These are phyloP conservation scores for Pythium rishiriense DNA, from an alignment of 352 stramenopile species.

Conservation along the genomic window DNA sequence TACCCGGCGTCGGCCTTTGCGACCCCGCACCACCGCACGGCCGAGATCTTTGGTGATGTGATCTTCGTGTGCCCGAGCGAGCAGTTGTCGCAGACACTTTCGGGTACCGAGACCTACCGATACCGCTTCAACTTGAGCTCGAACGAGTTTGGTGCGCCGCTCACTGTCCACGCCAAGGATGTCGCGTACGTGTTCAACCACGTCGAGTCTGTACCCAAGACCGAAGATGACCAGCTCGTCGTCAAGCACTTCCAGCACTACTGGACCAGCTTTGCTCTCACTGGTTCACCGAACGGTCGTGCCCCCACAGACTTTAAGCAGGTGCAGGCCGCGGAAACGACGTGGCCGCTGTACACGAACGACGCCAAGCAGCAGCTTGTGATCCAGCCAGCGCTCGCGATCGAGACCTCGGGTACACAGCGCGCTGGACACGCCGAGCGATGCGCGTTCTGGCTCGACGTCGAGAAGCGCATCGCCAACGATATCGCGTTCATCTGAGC, in stretches of 20 bases:
- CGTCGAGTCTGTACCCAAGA: constrained; percentile 6
- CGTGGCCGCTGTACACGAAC: too few species aligned
- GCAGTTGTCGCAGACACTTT: not conserved
- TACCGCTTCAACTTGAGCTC: constrained; percentile 21
- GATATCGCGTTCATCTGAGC: not conserved
- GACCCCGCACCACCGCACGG: not conserved
- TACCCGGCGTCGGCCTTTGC: constrained; percentile 6
- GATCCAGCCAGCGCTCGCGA: not conserved
- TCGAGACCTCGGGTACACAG: not conserved
- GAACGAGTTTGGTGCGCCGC: not conserved
- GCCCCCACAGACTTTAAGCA: not conserved
- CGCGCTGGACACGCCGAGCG: not conserved
- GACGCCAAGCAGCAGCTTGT: constrained; percentile 16
- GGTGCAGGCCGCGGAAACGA: too few species aligned
- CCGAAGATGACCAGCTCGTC: not conserved
- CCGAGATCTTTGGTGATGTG: constrained; percentile 8
- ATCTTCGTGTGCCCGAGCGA: constrained; percentile 19
- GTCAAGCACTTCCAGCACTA: constrained; percentile 15
- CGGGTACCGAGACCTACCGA: constrained; percentile 7
- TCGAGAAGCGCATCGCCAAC: constrained; percentile 1
- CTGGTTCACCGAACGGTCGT: constrained; percentile 7
- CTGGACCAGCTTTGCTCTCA: constrained; percentile 22
- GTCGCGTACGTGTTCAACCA: constrained; percentile 19
- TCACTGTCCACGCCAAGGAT: constrained; percentile 14
- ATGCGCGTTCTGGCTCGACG: constrained; percentile 10